Conservation (phyloP, 2,329 filamentous ascomycete genomes). For the Ascochyta koolunga region DNA sequence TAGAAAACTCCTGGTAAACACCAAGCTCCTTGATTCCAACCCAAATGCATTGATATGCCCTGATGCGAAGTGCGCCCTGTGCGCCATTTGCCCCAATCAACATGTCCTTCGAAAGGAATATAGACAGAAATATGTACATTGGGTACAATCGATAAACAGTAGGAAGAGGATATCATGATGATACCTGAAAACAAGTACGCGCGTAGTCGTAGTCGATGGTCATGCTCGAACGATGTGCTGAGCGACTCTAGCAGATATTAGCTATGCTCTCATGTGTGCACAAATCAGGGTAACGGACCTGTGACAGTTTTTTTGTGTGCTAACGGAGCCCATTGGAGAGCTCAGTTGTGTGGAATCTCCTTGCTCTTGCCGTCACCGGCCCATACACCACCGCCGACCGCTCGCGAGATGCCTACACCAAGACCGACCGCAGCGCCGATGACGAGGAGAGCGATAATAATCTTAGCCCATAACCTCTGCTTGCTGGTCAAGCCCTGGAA, state of each 20-base stretch:
- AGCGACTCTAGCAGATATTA: constrained; percentile 11
- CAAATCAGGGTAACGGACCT: constrained; percentile 10
- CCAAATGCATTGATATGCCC: constrained; percentile 17
- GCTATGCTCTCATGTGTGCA: background rate
- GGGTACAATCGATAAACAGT: constrained; percentile 17
- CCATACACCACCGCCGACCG: constrained; percentile 57
- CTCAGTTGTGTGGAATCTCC: constrained; percentile 40
- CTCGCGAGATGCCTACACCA: constrained; percentile 56
- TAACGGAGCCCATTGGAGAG: background rate
- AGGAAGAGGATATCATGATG: constrained; percentile 24
- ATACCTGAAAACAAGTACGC: constrained; percentile 7
- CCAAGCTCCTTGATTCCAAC: constrained; percentile 13
- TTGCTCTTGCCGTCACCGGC: constrained; percentile 46
- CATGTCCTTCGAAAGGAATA: constrained; percentile 10
- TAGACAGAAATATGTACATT: constrained; percentile 26
- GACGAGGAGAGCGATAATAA: constrained; percentile 53
- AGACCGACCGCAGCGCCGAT: constrained; percentile 55
- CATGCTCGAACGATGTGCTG: constrained; percentile 6
- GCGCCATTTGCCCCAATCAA: constrained; percentile 5
- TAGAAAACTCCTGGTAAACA: constrained; percentile 5
- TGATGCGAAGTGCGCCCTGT: constrained; percentile 12
- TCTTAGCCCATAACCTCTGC: constrained; percentile 53
- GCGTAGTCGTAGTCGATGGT: constrained; percentile 1
- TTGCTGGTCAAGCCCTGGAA: constrained; percentile 52
- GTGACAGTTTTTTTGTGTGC: constrained; percentile 13